Evolutionary conservation across 1,284 basidiomycete species (phyloP), one percentile per base, ranked within the genome.

Genomic region (Sanghuangporus weigelae): DNA sequence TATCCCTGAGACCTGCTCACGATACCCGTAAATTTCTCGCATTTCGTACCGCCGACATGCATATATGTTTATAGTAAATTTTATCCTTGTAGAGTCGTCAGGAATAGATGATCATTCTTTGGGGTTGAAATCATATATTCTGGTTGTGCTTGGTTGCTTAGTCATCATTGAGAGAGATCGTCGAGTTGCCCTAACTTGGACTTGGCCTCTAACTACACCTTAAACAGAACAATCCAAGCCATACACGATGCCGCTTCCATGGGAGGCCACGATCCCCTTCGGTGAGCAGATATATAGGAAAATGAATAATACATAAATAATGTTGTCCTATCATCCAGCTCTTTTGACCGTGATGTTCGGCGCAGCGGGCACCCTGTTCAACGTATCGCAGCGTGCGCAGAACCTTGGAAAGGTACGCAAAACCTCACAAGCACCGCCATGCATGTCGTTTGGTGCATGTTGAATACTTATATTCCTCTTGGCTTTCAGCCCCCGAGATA

Each of bases 231-330:
- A 31, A 31, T 31, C 26, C 26, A 26, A 31, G 26, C 26, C 26
- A 26, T 46, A 54, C 26, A 63, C 56, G 10, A 96, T 96, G 94
- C 94, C 95, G 63, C 87, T 96, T 71, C 94, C 94, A 68, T 96
- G 92, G 89, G 94, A 96, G 81, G 93, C 95, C 55, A 82, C 96
- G 69, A 92, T 97, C 80, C 95, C 95, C 53, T 94, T 95, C 72
- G 94, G 95, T 94, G 74, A 53, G 67, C 62, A 72, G 68, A 58
- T 23, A 7, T 57, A 63, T 38, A 57, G 11, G 14, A 60, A 56
- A 36, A 63, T 16, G 14, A 19, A 38, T 42, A 36, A 60, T n/a
- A 38, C 46, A 46, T n/a, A 3, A 26, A 46, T 53, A 57, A 46
- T 53, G 48, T 48, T 51, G 26, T 35, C 12, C n/a, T n/a, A n/a